Evolutionary conservation across 257 asterid genomes (phyloP).

Genomic region (Lithospermum erythrorhizon): DNA sequence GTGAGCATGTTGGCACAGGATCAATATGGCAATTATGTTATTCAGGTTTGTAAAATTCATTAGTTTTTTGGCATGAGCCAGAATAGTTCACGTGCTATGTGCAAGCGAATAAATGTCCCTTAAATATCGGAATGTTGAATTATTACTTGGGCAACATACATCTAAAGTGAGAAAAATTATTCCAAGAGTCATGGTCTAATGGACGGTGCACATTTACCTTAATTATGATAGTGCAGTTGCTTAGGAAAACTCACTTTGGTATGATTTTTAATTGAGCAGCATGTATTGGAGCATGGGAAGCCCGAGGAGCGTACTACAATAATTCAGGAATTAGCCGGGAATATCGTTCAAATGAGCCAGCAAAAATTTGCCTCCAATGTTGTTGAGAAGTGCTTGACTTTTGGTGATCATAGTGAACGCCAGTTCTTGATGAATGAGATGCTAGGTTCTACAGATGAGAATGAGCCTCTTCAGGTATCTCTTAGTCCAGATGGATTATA

Average conservation of each 20-base stretch:
- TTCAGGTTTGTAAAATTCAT: slow-evolving; percentile 28
- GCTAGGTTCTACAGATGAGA: slow-evolving; percentile 26
- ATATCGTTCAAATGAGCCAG: slow-evolving; percentile 26
- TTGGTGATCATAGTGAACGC: slow-evolving; percentile 20
- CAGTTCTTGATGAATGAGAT: slow-evolving; percentile 24
- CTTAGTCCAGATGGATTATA: not conserved
- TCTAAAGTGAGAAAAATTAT: not conserved
- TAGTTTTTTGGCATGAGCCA: not conserved
- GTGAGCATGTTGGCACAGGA: slow-evolving; percentile 58
- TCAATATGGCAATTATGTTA: slow-evolving; percentile 63
- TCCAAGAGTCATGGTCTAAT: not conserved
- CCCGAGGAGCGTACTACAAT: slow-evolving; percentile 21
- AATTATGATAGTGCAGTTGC: not conserved
- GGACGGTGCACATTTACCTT: not conserved
- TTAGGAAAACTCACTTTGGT: not conserved
- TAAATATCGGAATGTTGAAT: not conserved
- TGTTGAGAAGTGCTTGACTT: slow-evolving; percentile 23
- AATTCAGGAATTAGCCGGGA: slow-evolving; percentile 24
- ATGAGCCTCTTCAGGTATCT: slow-evolving; percentile 25
- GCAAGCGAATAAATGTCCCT: not conserved
- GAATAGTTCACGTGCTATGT: not conserved
- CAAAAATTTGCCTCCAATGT: slow-evolving; percentile 26
- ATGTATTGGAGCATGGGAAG: slow-evolving; percentile 22
- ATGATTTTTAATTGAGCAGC: not conserved
- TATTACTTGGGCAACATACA: not conserved